Evolutionary conservation across 441 rosid genomes (phyloP).

Genomic region (Arabidopsis lyrata): DNA sequence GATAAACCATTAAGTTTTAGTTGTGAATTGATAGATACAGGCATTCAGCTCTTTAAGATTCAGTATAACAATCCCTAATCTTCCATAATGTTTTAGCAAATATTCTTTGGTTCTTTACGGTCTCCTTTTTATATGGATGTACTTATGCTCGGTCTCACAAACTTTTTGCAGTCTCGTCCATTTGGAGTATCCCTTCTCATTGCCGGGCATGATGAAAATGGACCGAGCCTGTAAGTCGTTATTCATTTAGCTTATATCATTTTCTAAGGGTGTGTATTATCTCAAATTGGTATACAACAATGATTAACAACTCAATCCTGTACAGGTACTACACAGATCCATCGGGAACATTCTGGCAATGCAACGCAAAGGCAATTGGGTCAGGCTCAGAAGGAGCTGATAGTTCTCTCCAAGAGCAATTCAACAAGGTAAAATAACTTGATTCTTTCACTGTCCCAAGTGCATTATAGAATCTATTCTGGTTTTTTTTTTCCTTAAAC

Average conservation of each 20-base stretch:
- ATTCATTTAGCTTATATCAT: constrained; percentile 1
- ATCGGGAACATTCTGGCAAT: constrained; percentile 99
- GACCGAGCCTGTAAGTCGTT: constrained; percentile 90
- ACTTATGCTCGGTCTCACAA: background rate
- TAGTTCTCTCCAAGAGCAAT: constrained; percentile 97
- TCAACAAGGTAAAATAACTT: constrained; percentile 68
- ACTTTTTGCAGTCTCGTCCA: constrained; percentile 86
- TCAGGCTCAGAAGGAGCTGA: constrained; percentile 99
- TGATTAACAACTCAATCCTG: constrained; percentile 12
- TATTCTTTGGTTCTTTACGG: background rate
- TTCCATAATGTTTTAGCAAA: background rate
- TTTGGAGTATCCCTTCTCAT: constrained; percentile 99
- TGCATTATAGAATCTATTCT: background rate
- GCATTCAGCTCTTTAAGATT: background rate
- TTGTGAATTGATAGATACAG: background rate
- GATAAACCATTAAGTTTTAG: background rate
- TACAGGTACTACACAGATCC: constrained; percentile 96
- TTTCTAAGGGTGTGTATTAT: constrained; percentile 26
- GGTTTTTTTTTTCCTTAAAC: background rate
- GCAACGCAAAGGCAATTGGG: constrained; percentile 98
- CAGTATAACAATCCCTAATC: background rate
- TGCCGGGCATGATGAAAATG: constrained; percentile 98
- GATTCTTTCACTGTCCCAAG: background rate
- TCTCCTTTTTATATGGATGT: background rate
- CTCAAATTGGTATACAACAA: constrained; percentile 37